These are phyloP conservation scores for Hyphodiscus hymeniophilus DNA, from an alignment of 495 filamentous ascomycete species.

Conservation along the genomic window DNA sequence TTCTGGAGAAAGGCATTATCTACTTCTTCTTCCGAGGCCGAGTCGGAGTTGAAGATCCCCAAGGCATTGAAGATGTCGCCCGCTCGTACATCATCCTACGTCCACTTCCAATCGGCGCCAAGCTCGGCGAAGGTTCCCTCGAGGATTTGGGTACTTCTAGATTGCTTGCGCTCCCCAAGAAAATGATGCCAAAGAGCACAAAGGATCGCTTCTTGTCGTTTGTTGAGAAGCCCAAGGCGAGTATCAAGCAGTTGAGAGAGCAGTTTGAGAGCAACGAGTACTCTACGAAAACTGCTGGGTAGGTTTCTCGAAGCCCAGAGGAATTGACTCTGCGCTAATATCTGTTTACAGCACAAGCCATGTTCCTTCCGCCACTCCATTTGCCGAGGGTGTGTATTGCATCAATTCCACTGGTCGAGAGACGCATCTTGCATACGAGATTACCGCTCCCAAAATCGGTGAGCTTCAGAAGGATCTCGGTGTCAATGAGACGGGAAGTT, in stretches of 20 bases:
- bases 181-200: slow-evolving; percentile 64
- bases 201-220: slow-evolving; percentile 74
- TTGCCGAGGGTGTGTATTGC: slow-evolving; percentile 83
- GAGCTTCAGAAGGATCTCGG: slow-evolving; percentile 75
- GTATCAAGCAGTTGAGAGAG: slow-evolving; percentile 64
- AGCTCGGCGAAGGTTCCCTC: slow-evolving; percentile 55
- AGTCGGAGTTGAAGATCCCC: slow-evolving; percentile 64
- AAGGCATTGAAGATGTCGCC: slow-evolving; percentile 61
- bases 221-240: slow-evolving; percentile 66
- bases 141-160: slow-evolving; percentile 58
- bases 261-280: slow-evolving; percentile 60
- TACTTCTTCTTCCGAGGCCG: slow-evolving; percentile 88
- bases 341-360: slow-evolving; percentile 45
- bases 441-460: slow-evolving; percentile 72
- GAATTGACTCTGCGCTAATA: too few species aligned
- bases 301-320: not conserved
- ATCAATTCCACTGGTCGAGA: slow-evolving; percentile 63
- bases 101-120: slow-evolving; percentile 61
- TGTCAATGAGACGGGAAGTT: slow-evolving; percentile 62
- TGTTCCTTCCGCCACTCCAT: slow-evolving; percentile 59
- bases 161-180: slow-evolving; percentile 77
- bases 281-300: slow-evolving; percentile 66
- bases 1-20: slow-evolving; percentile 87
- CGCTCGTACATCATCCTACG: slow-evolving; percentile 78
- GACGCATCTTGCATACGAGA: slow-evolving; percentile 72